Evolutionary conservation across 2,329 filamentous ascomycete genomes (phyloP).

Genomic region (Penicillium sp.): DNA sequence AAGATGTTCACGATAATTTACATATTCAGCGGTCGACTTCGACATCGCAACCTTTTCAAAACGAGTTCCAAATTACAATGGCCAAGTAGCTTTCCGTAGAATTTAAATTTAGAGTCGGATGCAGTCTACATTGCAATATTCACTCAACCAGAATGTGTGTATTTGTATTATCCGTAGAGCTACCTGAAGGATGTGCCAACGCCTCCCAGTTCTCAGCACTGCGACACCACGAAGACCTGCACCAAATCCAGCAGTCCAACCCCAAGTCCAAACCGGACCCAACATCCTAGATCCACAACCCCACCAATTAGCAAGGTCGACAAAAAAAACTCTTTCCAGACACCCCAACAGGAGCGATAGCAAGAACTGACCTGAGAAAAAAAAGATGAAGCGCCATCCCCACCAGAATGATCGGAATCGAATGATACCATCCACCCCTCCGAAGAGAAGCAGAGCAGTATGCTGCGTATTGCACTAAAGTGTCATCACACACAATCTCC

Average conservation of each 20-base stretch:
- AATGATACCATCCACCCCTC: conserved; percentile 62
- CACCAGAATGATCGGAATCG: conserved; percentile 92
- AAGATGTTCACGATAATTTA: conserved; percentile 26
- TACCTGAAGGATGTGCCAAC: too few relatives aligned
- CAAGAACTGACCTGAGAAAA: conserved; percentile 52
- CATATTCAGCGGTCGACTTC: conserved; percentile 21
- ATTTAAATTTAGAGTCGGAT: background rate
- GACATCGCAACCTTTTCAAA: conserved; percentile 8
- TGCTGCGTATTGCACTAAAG: conserved; percentile 97
- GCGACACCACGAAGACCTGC: background rate
- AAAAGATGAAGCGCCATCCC: conserved; percentile 70
- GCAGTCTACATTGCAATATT: background rate
- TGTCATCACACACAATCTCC: conserved; percentile 86
- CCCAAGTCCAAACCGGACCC: conserved; percentile 6
- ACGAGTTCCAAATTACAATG: background rate
- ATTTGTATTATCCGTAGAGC: too few relatives aligned
- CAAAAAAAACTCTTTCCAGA: conserved; percentile 26
- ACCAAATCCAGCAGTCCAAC: conserved; percentile 23
- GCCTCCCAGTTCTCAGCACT: too few relatives aligned
- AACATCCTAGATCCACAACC: conserved; percentile 21
- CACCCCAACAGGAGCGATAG: conserved; percentile 9
- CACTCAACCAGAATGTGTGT: background rate
- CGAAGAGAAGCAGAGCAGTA: conserved; percentile 50
- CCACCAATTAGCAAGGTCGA: conserved; percentile 41
- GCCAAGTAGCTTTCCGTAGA: background rate